A percentile compares a stretch with the other conserved stretches of the same genome.
Conservation (phyloP, 495 filamentous ascomycete species). For the Cetradonia linearis region DNA sequence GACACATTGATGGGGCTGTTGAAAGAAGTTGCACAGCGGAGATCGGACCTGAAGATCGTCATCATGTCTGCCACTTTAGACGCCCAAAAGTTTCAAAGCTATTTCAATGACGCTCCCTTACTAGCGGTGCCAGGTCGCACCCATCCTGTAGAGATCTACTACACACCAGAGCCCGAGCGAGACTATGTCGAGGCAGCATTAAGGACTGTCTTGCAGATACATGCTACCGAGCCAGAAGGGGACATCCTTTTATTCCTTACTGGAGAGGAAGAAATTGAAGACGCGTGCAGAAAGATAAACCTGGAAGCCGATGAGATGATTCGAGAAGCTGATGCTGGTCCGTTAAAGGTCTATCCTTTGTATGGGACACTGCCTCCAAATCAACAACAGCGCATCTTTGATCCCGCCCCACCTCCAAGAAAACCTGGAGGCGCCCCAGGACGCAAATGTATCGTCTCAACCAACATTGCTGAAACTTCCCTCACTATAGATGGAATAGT, state of each 20-base stretch:
- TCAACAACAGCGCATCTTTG: slow-evolving; percentile 93
- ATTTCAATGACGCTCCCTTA: slow-evolving; percentile 89
- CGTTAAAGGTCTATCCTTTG: slow-evolving; percentile 80
- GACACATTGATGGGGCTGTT: slow-evolving; percentile 94
- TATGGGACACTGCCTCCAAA: slow-evolving; percentile 87
- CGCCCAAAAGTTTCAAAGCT: slow-evolving; percentile 95
- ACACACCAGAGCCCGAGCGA: slow-evolving; percentile 89
- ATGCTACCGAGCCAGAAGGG: slow-evolving; percentile 82
- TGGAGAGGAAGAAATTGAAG: slow-evolving; percentile 98
- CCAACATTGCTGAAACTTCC: slow-evolving; percentile 96
- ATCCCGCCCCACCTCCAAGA: slow-evolving; percentile 64
- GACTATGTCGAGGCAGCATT: slow-evolving; percentile 96
- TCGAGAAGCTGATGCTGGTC: slow-evolving; percentile 80
- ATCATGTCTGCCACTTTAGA: slow-evolving; percentile 98
- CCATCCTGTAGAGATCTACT: slow-evolving; percentile 96
- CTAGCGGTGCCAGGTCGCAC: slow-evolving; percentile 93
- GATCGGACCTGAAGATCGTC: slow-evolving; percentile 86
- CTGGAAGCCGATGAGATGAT: slow-evolving; percentile 87
- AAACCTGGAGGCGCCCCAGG: slow-evolving; percentile 72
- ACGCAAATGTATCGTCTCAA: slow-evolving; percentile 90
- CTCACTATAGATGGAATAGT: slow-evolving; percentile 99
- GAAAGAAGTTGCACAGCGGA: slow-evolving; percentile 68
- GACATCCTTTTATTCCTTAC: slow-evolving; percentile 95
- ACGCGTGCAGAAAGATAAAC: slow-evolving; percentile 80
- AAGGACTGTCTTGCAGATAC: slow-evolving; percentile 90